Base-by-base conservation (phyloP, 2,329 filamentous ascomycete species). In the Pezicula carpinea region DNA sequence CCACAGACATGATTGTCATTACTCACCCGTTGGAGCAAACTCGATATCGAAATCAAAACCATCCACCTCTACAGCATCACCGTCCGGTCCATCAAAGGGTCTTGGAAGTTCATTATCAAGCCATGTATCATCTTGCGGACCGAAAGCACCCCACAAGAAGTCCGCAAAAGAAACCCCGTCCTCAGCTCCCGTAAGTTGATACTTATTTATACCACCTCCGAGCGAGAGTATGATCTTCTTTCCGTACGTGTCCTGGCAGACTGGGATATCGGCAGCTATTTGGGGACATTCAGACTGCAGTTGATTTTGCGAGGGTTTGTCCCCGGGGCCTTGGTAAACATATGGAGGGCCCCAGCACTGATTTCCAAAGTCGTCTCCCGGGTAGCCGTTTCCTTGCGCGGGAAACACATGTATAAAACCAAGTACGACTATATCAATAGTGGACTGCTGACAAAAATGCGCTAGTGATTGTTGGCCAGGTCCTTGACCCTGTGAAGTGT, bases 401-500 rank as follows among this genome's bases (percentile, higher is more conserved):
- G 66, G 66, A 44, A 69, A 69, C 8, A 67, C 56, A 42, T 66
- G 43, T 7, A 69, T 62, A 45, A 68, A 69, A 3, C 63, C 67
- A 2, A 69, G 53, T 19, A 67, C 53, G 42, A 69, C 68, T 10
- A 68, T 55, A 38, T 69, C 67, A 36, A 68, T 64, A 15, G 54
- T 56, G 1, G 61, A 51, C 21, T 67, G 60, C 33, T 62, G 56
- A 48, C 65, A 69, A 48, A 67, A 65, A 5, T 59, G 52, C 19
- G 56, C 53, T 29, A 69, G 54, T n/a, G 56, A 52, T 14, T 53
- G 46, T 47, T 68, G 65, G 33, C 62, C 57, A 2, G 62, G 59
- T 39, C 66, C 67, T 65, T 69, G 65, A n/a, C 66, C 66, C 65
- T 69, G 29, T 42, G 47, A n/a, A n/a, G n/a, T n/a, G n/a, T n/a